Evolutionary conservation across 805 yeast genomes (phyloP), one percentile per base, ranked within the genome.

Genomic region (Hanseniaspora meyeri): DNA sequence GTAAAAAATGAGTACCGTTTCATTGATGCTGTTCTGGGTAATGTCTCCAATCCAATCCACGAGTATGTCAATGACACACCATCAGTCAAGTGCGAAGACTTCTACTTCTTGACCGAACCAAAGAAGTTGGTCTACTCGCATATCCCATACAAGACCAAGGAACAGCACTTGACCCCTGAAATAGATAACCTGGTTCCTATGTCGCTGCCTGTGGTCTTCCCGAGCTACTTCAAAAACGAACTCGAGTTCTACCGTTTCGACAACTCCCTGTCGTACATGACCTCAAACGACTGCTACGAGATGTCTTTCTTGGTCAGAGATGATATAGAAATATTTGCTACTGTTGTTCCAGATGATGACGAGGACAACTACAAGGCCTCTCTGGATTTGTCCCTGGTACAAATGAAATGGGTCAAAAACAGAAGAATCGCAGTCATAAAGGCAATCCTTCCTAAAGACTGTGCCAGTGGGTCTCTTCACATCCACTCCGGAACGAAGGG

Each of bases 91-190:
- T 68, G 70, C 24, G 75, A 72, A 46, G 62, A 79, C 51, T 83
- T 81, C 64, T 93, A 87, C 68, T 91, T 90, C 69, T 68, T 93
- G 59, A 73, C 85, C 2, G 80, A 82, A 61, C 98, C 98, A 0
- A 69, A 82, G 55, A 78, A 81, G 57, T 65, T 88, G 43, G 78
- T 93, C 16, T 84, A 83, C 60, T 85, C 97, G 0, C 98, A 93
- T 68, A 81, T 88, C 49, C 97, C 98, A 14, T 75, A 81, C 17
- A 81, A 81, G 58, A 80, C 80, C 45, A 83, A 80, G 59, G 83
- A 86, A 60, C 98, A 93, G 68, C 96, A 87, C 69, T 79, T 91
- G 20, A 76, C 79, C 34, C 97, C 97, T 4, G 87, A 95, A 2
- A 72, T 91, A 59, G 90, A 87, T 59, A 84, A 85, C 38, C 76